Percentiles rank a stretch among this genome's conserved stretches.
Conservation (phyloP, 352 stramenopile species). For the Phytophthora idaei region DNA sequence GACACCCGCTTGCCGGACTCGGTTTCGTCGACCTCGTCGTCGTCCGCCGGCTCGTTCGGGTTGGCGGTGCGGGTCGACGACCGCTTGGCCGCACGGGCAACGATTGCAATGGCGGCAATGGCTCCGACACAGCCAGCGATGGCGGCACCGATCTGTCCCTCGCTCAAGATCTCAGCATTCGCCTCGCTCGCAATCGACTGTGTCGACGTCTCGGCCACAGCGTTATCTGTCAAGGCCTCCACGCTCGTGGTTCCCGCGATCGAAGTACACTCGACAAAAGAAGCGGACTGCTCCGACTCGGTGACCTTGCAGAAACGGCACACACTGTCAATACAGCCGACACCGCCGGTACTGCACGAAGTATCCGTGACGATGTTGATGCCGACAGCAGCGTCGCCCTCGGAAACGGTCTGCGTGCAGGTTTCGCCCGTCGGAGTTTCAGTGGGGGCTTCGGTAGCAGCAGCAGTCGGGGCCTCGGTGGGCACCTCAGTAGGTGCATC, state of each 20-base stretch:
- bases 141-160: constrained; percentile 10
- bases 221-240: constrained; percentile 8
- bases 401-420: constrained; percentile 23
- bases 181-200: constrained; percentile 6
- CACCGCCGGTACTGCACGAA: constrained; percentile 36
- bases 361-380: constrained; percentile 47
- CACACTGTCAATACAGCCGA: constrained; percentile 45
- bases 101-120: constrained; percentile 34
- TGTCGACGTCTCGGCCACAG: constrained; percentile 3
- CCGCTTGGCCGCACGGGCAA: constrained; percentile 38
- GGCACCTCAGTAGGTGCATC: too few species aligned
- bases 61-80: constrained; percentile 9
- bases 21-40: constrained; percentile 26
- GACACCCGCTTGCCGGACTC: constrained; percentile 28
- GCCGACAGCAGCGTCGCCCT: constrained; percentile 38
- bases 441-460: constrained; percentile 13
- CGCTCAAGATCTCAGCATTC: constrained; percentile 4
- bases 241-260: constrained; percentile 8
- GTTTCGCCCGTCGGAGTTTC: constrained; percentile 11
- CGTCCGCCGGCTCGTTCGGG: constrained; percentile 16
- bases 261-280: constrained; percentile 27
- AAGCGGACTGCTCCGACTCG: constrained; percentile 25
- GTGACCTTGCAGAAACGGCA: constrained; percentile 55
- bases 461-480: constrained; percentile 10
- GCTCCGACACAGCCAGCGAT: constrained; percentile 32